Base-by-base conservation (phyloP, 345 rosid species). In the Arabis alpina region DNA sequence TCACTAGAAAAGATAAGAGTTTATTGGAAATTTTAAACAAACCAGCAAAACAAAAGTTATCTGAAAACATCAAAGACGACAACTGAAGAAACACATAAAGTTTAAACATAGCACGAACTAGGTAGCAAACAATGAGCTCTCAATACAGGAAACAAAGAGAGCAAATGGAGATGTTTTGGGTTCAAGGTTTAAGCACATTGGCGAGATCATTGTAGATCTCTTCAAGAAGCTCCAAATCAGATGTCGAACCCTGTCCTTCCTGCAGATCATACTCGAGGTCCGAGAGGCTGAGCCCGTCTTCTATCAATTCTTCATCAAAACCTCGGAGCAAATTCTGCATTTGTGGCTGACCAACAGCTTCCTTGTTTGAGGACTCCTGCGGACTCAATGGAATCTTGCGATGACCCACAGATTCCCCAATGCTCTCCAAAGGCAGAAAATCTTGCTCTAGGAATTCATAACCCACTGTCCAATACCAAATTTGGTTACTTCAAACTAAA, bases 311-410 rank as follows among this genome's bases (percentile, higher is more conserved):
- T 25, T 70, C 59, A 57, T 48, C 74, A 36, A 50, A 49, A 1
- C 41, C 16, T 34, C 27, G 44, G 3, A 58, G 56, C 45, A 30
- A 4, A 16, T 10, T 41, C 37, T 47, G 45, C 64, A 37, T 50
- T 37, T 57, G 65, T 37, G 0, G 40, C 40, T 37, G 57, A 58
- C 4, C 40, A 49, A 14, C 47, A 53, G 6, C 24, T 9, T 30
- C 27, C 39, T 15, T 54, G 76, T 63, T 63, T 53, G 70, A 54
- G 11, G 76, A 72, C 76, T 71, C 76, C 0, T 3, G 27, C 23
- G 63, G 63, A 62, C 76, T 72, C 64, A 45, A 36, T 51, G 54
- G 28, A 30, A 62, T 10, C 53, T 49, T 63, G 43, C 1, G 4
- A 37, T 23, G 25, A 24, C 32, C 23, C 23, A 19, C 23, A 19